Evolutionary conservation across 148 eudicot species (phyloP), one percentile per base, ranked within the genome.

Genomic region (Hydrangea macrophylla): DNA sequence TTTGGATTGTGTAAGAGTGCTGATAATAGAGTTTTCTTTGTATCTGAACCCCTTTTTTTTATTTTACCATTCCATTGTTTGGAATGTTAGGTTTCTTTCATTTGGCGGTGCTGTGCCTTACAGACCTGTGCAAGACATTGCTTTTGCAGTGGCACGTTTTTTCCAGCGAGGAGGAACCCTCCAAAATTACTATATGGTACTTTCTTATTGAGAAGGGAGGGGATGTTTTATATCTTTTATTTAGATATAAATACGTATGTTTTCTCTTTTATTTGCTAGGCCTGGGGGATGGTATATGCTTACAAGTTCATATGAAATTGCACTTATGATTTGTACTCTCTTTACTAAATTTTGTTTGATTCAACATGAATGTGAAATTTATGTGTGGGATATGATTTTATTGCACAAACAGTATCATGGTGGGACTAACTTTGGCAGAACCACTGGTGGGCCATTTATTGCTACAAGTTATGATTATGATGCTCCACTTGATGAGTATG

Each of bases 181-280:
- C 88, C 97, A 91, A 62, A 94, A 94, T 73, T 94, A 94, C 77
- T 94, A 94, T 74, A 94, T 91, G 99, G 98, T 93, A 83, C 53
- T 2, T 48, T 6, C 39, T 26, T 54, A 22, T n/a, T n/a, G n/a
- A n/a, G n/a, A n/a, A n/a, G n/a, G n/a, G n/a, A n/a, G n/a, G n/a
- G n/a, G n/a, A n/a, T n/a, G n/a, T n/a, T n/a, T n/a, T n/a, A n/a
- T n/a, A n/a, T n/a, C n/a, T n/a, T n/a, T n/a, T n/a, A n/a, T n/a
- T n/a, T n/a, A n/a, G n/a, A n/a, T n/a, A n/a, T n/a, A n/a, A n/a
- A n/a, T n/a, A n/a, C n/a, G n/a, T n/a, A n/a, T n/a, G n/a, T n/a
- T 39, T 7, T n/a, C 24, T 17, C 48, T 48, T n/a, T 11, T 42
- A 12, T 10, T 42, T 42, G 15, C 13, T 11, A 12, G 50, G 50